These are phyloP conservation scores for Cyphellophora attinorum DNA, from an alignment of 2,329 filamentous ascomycete genomes.

Conservation along the genomic window DNA sequence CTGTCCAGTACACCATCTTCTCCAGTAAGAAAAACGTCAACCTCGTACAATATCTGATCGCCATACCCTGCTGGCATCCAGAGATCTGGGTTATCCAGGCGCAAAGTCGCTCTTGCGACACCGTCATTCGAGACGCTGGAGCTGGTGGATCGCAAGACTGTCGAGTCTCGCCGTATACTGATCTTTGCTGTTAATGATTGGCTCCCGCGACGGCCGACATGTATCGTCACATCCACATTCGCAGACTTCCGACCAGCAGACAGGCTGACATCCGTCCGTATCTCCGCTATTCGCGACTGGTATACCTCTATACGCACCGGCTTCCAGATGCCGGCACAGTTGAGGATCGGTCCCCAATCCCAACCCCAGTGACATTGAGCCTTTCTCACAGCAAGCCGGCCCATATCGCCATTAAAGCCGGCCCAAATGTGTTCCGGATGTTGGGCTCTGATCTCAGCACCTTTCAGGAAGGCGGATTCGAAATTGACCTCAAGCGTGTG, in stretches of 20 bases:
- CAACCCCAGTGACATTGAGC: conserved; percentile 64
- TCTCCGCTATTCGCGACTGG: conserved; percentile 46
- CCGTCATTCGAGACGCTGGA: not conserved
- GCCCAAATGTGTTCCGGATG: conserved; percentile 37
- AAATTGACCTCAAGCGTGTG: conserved; percentile 39
- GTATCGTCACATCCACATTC: conserved; percentile 9
- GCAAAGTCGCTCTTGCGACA: conserved; percentile 24
- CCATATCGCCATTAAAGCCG: conserved; percentile 35
- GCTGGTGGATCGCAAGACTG: not conserved
- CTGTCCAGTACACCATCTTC: conserved; percentile 34
- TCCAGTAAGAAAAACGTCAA: conserved; percentile 35
- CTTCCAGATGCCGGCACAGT: conserved; percentile 58
- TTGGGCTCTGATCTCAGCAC: conserved; percentile 32
- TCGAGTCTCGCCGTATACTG: not conserved
- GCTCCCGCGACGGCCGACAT: not conserved
- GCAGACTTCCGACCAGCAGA: conserved; percentile 31
- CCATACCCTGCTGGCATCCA: conserved; percentile 55
- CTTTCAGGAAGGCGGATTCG: conserved; percentile 36
- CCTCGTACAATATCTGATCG: conserved; percentile 45
- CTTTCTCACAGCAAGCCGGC: conserved; percentile 48
- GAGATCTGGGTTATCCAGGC: conserved; percentile 38
- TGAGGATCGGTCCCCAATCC: conserved; percentile 59
- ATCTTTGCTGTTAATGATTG: not conserved
- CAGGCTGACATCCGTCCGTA: conserved; percentile 36
- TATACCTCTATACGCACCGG: conserved; percentile 58